Percentiles rank a stretch among this genome's conserved stretches.
phyloP scores from a whole-genome alignment of 495 filamentous ascomycete species.

The Trichoderma gamsii region DNA sequence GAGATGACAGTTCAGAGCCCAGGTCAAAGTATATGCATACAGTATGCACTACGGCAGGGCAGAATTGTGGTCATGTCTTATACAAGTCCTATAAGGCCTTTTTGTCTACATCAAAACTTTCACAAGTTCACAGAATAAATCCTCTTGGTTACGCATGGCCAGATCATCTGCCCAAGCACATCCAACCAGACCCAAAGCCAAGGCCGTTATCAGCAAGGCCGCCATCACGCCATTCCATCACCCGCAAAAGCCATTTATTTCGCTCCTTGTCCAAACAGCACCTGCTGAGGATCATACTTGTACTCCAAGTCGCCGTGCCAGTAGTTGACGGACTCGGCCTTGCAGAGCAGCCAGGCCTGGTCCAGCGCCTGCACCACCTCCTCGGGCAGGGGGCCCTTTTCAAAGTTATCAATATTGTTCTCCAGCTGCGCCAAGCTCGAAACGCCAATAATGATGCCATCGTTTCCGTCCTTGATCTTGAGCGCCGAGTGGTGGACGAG shows the following conservation, averaged over 20 bases:
- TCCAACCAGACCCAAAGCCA: too few relatives aligned
- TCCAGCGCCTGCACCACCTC: constrained; percentile 77
- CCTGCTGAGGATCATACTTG: constrained; percentile 62
- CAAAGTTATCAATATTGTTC: constrained; percentile 65
- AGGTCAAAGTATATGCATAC: too few relatives aligned
- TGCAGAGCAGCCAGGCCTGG: constrained; percentile 63
- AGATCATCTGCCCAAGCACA: too few relatives aligned
- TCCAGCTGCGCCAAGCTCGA: constrained; percentile 69
- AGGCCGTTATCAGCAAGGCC: too few relatives aligned
- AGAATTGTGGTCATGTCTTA: too few relatives aligned
- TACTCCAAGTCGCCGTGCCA: constrained; percentile 77
- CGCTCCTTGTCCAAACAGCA: constrained; percentile 47
- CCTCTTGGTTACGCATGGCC: too few relatives aligned
- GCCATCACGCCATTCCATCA: neutral
- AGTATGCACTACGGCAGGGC: too few relatives aligned
- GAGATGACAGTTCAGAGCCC: too few relatives aligned
- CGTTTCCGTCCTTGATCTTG: constrained; percentile 66
- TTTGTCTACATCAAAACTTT: too few relatives aligned
- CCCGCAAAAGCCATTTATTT: constrained; percentile 22
- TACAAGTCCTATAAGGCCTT: too few relatives aligned
- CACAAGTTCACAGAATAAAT: too few relatives aligned
- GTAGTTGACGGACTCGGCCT: constrained; percentile 62
- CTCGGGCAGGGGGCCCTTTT: constrained; percentile 82
- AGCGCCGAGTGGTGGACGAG: constrained; percentile 70
- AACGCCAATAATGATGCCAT: constrained; percentile 78